These are phyloP conservation scores for Candida ficus DNA, from an alignment of 805 yeast genomes.

Conservation along the genomic window DNA sequence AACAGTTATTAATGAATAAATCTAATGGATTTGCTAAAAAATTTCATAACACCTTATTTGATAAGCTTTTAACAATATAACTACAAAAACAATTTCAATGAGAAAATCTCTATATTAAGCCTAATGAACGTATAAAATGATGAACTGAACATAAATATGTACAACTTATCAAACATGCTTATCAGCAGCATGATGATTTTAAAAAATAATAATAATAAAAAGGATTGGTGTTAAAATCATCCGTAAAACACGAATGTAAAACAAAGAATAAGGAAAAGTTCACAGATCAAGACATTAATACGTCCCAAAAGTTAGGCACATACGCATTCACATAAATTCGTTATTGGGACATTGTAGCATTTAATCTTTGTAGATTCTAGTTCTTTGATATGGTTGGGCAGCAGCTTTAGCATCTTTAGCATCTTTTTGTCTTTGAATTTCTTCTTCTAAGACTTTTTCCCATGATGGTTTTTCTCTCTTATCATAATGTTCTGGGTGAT, in stretches of 20 bases:
- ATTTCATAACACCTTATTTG: constrained; percentile 10
- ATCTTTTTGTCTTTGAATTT: constrained; percentile 29
- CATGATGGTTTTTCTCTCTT: constrained; percentile 35
- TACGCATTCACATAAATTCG: constrained; percentile 1
- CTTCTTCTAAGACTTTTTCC: constrained; percentile 43
- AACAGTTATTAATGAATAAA: constrained; percentile 21
- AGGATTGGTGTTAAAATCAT: no score
- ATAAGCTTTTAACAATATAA: not conserved
- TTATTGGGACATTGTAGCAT: not conserved
- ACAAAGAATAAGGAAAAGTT: not conserved
- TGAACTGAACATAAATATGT: no score
- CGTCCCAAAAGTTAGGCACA: no score
- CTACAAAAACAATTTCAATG: not conserved
- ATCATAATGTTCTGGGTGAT: constrained; percentile 37
- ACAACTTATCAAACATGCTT: no score
- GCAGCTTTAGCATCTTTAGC: constrained; percentile 14
- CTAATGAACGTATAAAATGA: not conserved
- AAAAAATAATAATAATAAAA: no score
- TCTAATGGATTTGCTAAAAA: constrained; percentile 6
- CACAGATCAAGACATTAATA: not conserved
- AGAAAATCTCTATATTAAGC: not conserved
- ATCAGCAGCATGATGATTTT: no score
- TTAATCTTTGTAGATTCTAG: constrained; percentile 29
- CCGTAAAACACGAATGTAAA: not conserved
- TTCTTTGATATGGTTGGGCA: constrained; percentile 29